phyloP scores from a whole-genome alignment of 345 rosid species.

The Syzygium aromaticum region DNA sequence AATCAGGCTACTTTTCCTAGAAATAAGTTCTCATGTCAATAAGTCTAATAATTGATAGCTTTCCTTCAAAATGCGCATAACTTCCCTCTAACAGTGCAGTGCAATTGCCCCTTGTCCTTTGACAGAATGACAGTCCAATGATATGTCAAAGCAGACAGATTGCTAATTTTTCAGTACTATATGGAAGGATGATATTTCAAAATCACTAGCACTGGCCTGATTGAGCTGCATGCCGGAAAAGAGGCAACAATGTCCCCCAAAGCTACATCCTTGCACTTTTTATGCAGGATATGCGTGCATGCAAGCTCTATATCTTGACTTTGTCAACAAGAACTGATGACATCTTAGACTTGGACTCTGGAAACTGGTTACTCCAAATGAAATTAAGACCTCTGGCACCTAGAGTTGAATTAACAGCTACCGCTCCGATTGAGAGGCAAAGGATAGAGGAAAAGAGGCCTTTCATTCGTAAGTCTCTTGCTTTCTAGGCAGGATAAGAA shows the following conservation, averaged over 20 bases:
- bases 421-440: background rate
- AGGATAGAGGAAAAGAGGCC: background rate
- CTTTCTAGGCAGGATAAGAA: background rate
- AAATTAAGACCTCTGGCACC: background rate
- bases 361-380: background rate
- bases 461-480: background rate
- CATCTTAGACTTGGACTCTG: background rate
- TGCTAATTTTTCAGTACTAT: background rate
- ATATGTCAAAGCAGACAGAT: background rate
- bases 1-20: background rate
- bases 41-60: background rate
- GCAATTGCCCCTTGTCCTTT: background rate
- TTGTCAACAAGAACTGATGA: background rate
- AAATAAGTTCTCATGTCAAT: background rate
- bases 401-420: background rate
- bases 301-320: background rate
- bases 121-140: background rate
- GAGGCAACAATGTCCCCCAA: background rate
- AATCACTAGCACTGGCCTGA: background rate
- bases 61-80: background rate
- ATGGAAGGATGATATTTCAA: background rate
- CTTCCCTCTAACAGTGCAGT: background rate
- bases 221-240: background rate
- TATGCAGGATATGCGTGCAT: background rate
- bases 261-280: background rate